These are phyloP conservation scores for Staphylotrichum longicolle DNA, from an alignment of 495 filamentous ascomycete genomes.

Conservation along the genomic window DNA sequence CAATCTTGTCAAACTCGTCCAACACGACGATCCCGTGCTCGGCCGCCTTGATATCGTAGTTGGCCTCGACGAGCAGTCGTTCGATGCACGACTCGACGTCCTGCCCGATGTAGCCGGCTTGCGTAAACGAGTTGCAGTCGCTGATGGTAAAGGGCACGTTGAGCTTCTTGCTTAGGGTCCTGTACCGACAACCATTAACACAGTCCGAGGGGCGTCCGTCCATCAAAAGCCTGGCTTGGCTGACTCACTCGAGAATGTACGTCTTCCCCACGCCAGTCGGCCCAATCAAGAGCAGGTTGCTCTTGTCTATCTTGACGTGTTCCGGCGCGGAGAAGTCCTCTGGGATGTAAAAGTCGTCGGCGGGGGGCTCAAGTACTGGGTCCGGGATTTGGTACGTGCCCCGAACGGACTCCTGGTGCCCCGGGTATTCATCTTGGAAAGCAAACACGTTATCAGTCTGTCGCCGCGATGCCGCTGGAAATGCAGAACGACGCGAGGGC, in stretches of 20 bases:
- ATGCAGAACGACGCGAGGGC: slow-evolving; percentile 27
- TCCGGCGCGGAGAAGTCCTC: slow-evolving; percentile 50
- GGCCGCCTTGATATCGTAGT: slow-evolving; percentile 81
- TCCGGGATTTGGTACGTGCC: slow-evolving; percentile 33
- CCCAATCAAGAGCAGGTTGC: slow-evolving; percentile 88
- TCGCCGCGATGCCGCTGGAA: slow-evolving; percentile 25
- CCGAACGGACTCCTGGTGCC: slow-evolving; percentile 63
- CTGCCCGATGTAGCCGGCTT: slow-evolving; percentile 96
- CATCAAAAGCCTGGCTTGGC: not conserved
- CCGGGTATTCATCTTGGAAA: slow-evolving; percentile 72
- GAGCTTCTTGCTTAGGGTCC: slow-evolving; percentile 56
- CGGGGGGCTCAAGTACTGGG: slow-evolving; percentile 15
- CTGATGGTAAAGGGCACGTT: slow-evolving; percentile 97
- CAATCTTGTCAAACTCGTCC: slow-evolving; percentile 97
- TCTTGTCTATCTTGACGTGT: slow-evolving; percentile 85
- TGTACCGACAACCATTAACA: slow-evolving; percentile 12
- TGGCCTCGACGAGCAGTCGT: slow-evolving; percentile 80
- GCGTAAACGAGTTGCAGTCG: slow-evolving; percentile 95
- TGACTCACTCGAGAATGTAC: slow-evolving; percentile 72
- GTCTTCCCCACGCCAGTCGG: slow-evolving; percentile 97
- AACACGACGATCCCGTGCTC: slow-evolving; percentile 93
- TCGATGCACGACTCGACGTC: slow-evolving; percentile 93
- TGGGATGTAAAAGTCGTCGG: slow-evolving; percentile 39
- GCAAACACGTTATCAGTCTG: slow-evolving; percentile 32
- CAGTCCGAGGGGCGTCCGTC: too few species aligned